These are phyloP conservation scores for Dioscorea zingiberensis DNA, from an alignment of 106 monocot species.

Conservation along the genomic window DNA sequence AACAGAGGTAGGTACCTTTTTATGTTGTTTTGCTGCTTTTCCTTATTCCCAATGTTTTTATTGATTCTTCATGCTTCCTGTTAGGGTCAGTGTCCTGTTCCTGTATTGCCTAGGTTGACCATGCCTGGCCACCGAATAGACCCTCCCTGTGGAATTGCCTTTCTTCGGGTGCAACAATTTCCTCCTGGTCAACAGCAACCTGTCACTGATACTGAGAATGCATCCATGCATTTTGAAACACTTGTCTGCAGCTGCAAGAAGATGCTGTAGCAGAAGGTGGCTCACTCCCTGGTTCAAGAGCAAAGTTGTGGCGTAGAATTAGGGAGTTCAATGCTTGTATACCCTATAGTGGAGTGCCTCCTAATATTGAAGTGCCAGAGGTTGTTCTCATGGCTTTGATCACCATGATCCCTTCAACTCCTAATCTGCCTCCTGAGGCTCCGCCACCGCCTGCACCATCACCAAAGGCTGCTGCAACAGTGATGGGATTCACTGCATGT, in stretches of 20 bases:
- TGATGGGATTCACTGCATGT: conserved; percentile 93
- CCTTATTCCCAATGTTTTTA: background rate
- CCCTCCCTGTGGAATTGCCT: conserved; percentile 83
- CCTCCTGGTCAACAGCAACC: conserved; percentile 30
- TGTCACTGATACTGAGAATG: conserved; percentile 57
- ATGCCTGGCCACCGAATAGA: conserved; percentile 95
- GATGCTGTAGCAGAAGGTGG: conserved; percentile 96
- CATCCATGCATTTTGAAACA: conserved; percentile 87
- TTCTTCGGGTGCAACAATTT: conserved; percentile 33
- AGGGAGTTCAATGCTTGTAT: conserved; percentile 99
- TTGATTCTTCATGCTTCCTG: background rate
- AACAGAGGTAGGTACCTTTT: conserved; percentile 56
- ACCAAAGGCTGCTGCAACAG: conserved; percentile 94
- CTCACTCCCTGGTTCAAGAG: conserved; percentile 87
- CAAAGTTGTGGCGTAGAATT: conserved; percentile 93
- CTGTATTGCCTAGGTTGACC: conserved; percentile 87
- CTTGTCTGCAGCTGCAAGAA: conserved; percentile 90
- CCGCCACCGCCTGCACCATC: conserved; percentile 97
- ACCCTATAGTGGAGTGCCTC: conserved; percentile 78
- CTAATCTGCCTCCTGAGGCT: conserved; percentile 89
- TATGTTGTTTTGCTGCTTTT: background rate
- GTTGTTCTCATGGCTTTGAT: conserved; percentile 98
- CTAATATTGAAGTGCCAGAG: conserved; percentile 82
- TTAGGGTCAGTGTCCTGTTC: conserved; percentile 83
- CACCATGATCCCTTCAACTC: conserved; percentile 91